phyloP scores from a whole-genome alignment of 805 yeast species.

The Lachancea mirantina region DNA sequence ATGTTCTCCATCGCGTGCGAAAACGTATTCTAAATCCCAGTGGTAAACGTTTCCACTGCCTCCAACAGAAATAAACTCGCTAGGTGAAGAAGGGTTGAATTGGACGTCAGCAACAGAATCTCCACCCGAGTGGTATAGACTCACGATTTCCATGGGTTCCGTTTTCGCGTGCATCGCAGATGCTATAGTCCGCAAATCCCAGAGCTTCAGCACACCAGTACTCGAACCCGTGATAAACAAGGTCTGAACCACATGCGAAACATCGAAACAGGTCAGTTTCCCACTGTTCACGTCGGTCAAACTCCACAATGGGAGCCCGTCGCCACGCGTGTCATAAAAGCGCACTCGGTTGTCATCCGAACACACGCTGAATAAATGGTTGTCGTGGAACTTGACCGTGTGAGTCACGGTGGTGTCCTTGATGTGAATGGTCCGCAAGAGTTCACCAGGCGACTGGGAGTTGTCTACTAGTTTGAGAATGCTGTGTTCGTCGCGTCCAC shows the following conservation, averaged over 20 bases:
- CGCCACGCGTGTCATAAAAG: slow-evolving; percentile 30
- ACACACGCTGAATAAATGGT: slow-evolving; percentile 27
- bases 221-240: slow-evolving; percentile 29
- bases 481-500: slow-evolving; percentile 24
- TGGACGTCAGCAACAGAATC: slow-evolving; percentile 29
- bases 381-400: slow-evolving; percentile 27
- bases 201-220: slow-evolving; percentile 28
- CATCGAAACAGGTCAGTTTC: slow-evolving; percentile 23
- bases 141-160: slow-evolving; percentile 18
- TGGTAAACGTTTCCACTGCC: slow-evolving; percentile 30
- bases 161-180: slow-evolving; percentile 22
- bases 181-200: slow-evolving; percentile 30
- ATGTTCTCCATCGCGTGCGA: slow-evolving; percentile 37
- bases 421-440: slow-evolving; percentile 22
- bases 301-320: slow-evolving; percentile 20
- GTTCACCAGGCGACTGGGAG: slow-evolving; percentile 27
- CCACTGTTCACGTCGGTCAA: slow-evolving; percentile 26
- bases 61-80: slow-evolving; percentile 29
- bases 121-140: slow-evolving; percentile 27
- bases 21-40: slow-evolving; percentile 33
- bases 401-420: slow-evolving; percentile 29
- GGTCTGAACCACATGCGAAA: slow-evolving; percentile 23
- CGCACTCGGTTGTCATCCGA: slow-evolving; percentile 29
- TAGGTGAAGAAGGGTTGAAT: slow-evolving; percentile 25
- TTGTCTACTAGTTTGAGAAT: slow-evolving; percentile 28